Evolutionary conservation across 2,329 filamentous ascomycete species (phyloP).

Genomic region (Geosmithia morbida): DNA sequence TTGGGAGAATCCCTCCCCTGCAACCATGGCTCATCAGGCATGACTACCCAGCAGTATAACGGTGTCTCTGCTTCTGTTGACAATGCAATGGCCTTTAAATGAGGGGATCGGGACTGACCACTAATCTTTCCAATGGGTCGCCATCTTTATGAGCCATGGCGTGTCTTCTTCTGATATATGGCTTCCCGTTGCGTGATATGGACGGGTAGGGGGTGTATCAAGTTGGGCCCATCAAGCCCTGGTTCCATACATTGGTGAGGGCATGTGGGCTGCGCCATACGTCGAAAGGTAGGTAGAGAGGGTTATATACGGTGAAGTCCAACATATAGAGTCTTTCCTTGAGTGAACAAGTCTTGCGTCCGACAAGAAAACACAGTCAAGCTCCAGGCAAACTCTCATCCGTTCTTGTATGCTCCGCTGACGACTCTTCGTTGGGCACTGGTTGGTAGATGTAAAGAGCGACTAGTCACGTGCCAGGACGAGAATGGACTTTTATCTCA

Average conservation of each 20-base stretch:
- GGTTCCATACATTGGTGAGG: not conserved
- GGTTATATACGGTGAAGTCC: not conserved
- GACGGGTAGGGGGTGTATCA: not conserved
- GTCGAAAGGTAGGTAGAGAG: not conserved
- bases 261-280: not conserved
- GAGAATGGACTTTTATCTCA: not conserved
- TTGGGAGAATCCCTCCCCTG: not conserved
- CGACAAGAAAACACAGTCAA: not conserved
- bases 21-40: not conserved
- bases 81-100: not conserved
- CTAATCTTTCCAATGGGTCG: not conserved
- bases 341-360: not conserved
- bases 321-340: not conserved
- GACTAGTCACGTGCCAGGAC: not conserved
- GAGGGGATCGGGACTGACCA: not conserved
- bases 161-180: not conserved
- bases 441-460: not conserved
- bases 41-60: not conserved
- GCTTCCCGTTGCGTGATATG: not conserved
- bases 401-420: not conserved
- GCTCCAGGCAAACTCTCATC: not conserved
- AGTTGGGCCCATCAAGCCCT: not conserved
- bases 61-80: not conserved
- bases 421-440: not conserved
- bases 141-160: not conserved